A percentile compares a stretch with the other conserved stretches of the same genome.
Conservation (phyloP, 305 asterid genomes). For the Salvia sclarea region DNA sequence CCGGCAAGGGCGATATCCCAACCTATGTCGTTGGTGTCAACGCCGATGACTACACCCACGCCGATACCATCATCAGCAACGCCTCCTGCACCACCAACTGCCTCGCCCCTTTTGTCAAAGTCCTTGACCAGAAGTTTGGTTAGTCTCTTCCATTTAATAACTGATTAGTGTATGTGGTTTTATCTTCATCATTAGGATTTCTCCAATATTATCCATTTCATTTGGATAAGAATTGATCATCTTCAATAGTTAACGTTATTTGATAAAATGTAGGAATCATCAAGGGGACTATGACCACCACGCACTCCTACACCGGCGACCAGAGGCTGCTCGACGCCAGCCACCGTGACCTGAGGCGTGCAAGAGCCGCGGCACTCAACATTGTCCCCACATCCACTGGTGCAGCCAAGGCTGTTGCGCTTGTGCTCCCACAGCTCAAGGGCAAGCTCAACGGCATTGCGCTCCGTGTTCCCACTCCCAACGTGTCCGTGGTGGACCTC, state of each 20-base stretch:
- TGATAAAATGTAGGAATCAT: constrained; percentile 55
- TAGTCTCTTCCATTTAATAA: neutral
- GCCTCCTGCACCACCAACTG: constrained; percentile 98
- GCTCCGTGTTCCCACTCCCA: constrained; percentile 95
- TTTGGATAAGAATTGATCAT: too few relatives aligned
- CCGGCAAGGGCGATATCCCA: constrained; percentile 93
- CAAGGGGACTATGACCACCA: constrained; percentile 98
- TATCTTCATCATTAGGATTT: too few relatives aligned
- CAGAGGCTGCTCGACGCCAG: constrained; percentile 95
- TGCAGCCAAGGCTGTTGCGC: constrained; percentile 92
- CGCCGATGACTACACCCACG: constrained; percentile 65
- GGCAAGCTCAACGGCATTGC: constrained; percentile 95
- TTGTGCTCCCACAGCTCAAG: constrained; percentile 85
- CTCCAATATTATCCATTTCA: too few relatives aligned
- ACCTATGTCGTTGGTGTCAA: constrained; percentile 93
- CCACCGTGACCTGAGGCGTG: constrained; percentile 94
- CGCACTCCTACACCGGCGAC: constrained; percentile 98
- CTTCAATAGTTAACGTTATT: too few relatives aligned
- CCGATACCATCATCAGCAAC: constrained; percentile 77
- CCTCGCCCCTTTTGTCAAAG: constrained; percentile 94
- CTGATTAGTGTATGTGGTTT: too few relatives aligned
- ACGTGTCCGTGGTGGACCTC: constrained; percentile 88
- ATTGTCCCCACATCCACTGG: constrained; percentile 95
- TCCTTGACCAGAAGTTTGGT: constrained; percentile 92
- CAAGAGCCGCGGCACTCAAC: constrained; percentile 93